phyloP scores from a whole-genome alignment of 1,139 yeast genomes.

The Keqinozyma sinolaborantium region DNA sequence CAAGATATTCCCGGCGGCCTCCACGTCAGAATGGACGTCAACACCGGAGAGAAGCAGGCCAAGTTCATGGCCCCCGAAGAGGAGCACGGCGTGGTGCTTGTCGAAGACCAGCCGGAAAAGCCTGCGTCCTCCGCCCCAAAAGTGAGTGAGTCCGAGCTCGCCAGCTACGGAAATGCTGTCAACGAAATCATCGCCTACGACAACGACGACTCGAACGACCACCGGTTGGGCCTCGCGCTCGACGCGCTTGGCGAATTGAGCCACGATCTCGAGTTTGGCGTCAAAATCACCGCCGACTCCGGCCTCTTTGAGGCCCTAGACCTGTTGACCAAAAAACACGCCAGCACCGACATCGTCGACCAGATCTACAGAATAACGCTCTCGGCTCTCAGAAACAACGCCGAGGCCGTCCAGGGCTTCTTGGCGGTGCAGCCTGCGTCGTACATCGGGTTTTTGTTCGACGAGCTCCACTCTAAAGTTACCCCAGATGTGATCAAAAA shows the following conservation, averaged over 20 bases:
- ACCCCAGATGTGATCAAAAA: constrained; percentile 34
- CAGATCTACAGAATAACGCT: constrained; percentile 49
- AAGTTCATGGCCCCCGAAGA: constrained; percentile 40
- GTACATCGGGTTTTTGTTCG: constrained; percentile 15
- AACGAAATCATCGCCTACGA: constrained; percentile 15
- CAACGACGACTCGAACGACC: constrained; percentile 10
- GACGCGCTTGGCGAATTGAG: constrained; percentile 55
- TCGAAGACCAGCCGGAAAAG: constrained; percentile 2
- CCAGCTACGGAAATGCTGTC: constrained; percentile 25
- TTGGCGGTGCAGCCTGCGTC: constrained; percentile 11
- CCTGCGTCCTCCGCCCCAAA: constrained; percentile 3
- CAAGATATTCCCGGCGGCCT: constrained; percentile 77
- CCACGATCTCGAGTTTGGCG: constrained; percentile 66
- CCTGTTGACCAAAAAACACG: constrained; percentile 7
- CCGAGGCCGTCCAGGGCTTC: constrained; percentile 48
- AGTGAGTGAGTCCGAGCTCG: constrained; percentile 12
- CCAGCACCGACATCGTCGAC: constrained; percentile 31
- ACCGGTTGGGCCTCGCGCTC: constrained; percentile 26
- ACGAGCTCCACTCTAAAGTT: constrained; percentile 6
- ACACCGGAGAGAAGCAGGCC: constrained; percentile 67
- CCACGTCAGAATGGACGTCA: constrained; percentile 68
- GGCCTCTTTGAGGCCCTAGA: constrained; percentile 15
- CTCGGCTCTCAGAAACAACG: constrained; percentile 67
- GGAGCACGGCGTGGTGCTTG: constrained; percentile 13
- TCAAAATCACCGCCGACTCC: constrained; percentile 23